Conservation (phyloP, 2,329 filamentous ascomycete species). For the Ceratocystis cacaofunesta region DNA sequence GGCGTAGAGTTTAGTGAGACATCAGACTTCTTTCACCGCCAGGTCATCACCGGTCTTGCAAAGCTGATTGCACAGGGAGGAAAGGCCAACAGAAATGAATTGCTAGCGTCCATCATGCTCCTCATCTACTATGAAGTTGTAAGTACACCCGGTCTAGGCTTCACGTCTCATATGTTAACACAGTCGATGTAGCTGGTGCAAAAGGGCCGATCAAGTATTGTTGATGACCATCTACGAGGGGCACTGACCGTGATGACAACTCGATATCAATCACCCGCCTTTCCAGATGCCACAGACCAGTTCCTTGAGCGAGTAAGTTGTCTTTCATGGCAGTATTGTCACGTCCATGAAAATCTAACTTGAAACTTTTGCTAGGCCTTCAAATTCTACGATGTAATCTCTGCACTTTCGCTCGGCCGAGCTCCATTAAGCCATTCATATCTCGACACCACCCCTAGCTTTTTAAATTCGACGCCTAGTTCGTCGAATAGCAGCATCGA, state of each 20-base stretch:
- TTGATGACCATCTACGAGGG: slow-evolving; percentile 46
- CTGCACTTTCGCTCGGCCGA: slow-evolving; percentile 46
- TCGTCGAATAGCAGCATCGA: slow-evolving; percentile 38
- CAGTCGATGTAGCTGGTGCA: slow-evolving; percentile 40
- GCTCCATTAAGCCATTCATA: slow-evolving; percentile 32
- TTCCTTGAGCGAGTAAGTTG: slow-evolving; percentile 43
- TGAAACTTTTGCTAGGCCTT: slow-evolving; percentile 34
- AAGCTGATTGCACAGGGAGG: slow-evolving; percentile 39
- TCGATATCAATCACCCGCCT: slow-evolving; percentile 15
- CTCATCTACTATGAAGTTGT: slow-evolving; percentile 51
- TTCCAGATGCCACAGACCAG: slow-evolving; percentile 35
- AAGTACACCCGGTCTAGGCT: slow-evolving; percentile 20
- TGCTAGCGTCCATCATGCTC: slow-evolving; percentile 46
- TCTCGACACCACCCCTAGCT: slow-evolving; percentile 33
- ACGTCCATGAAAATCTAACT: not conserved
- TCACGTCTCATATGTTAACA: not conserved
- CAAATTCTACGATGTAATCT: slow-evolving; percentile 50
- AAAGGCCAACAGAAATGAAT: slow-evolving; percentile 38
- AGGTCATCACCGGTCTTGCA: slow-evolving; percentile 43
- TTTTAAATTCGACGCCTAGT: slow-evolving; percentile 29
- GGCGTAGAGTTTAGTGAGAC: slow-evolving; percentile 38
- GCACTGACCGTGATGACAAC: slow-evolving; percentile 44
- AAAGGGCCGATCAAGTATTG: slow-evolving; percentile 42
- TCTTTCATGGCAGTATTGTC: not conserved
- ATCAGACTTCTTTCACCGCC: slow-evolving; percentile 44